phyloP scores from a whole-genome alignment of 2,329 filamentous ascomycete genomes.

The Chaetomium olivaceum region DNA sequence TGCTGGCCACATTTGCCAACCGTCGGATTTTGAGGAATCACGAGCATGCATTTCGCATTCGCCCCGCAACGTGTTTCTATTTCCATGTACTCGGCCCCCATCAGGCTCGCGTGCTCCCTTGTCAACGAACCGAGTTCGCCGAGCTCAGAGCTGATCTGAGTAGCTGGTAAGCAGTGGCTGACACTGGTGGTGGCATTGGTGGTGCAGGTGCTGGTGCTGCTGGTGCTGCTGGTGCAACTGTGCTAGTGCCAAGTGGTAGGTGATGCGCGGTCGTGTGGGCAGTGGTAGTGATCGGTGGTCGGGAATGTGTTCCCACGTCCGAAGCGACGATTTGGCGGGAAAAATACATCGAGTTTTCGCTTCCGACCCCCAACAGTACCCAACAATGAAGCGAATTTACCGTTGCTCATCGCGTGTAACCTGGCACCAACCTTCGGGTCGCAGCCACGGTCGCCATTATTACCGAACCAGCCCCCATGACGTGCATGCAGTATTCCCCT shows the following conservation, averaged over 20 bases:
- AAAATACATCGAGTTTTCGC: background rate
- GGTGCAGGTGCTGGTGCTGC: background rate
- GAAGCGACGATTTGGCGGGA: background rate
- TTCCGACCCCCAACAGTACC: background rate
- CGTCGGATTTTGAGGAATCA: background rate
- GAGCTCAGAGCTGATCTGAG: conserved; percentile 3
- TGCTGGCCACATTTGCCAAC: background rate
- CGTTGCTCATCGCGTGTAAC: background rate
- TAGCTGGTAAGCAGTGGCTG: background rate
- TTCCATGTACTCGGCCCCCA: background rate
- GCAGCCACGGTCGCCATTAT: conserved; percentile 8
- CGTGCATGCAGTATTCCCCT: background rate
- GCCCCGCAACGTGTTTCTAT: conserved; percentile 11
- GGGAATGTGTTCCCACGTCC: background rate
- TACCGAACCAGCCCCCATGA: background rate
- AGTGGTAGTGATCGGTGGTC: too few species aligned
- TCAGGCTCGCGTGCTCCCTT: background rate
- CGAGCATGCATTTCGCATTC: background rate
- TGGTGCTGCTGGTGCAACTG: background rate
- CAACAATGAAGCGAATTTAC: background rate
- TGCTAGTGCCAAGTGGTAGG: background rate
- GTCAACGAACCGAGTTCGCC: background rate
- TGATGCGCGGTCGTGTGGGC: background rate
- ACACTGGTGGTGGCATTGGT: background rate
- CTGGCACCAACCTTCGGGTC: background rate